These are phyloP conservation scores for Cucumis melo DNA, from an alignment of 306 rosid genomes.

Conservation along the genomic window DNA sequence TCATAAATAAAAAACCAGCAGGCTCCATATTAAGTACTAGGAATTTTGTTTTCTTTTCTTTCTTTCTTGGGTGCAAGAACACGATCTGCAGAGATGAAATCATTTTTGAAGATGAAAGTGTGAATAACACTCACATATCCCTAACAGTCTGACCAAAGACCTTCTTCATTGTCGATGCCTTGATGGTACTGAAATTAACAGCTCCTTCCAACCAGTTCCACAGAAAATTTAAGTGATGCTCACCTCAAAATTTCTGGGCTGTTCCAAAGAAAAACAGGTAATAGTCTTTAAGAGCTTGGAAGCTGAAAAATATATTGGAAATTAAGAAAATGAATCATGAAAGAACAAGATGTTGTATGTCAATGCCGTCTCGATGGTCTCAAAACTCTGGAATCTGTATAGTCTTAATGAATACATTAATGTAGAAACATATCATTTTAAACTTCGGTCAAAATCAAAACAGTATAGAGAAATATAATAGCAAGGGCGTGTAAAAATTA, in stretches of 20 bases:
- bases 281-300: neutral
- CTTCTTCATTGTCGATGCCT: slow-evolving; percentile 62
- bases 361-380: neutral
- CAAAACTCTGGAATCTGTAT: neutral
- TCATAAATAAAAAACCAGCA: neutral
- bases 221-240: slow-evolving; percentile 1
- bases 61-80: neutral
- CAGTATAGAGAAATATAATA: neutral
- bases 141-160: slow-evolving; percentile 90
- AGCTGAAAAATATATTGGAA: neutral
- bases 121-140: slow-evolving; percentile 60
- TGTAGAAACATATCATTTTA: neutral
- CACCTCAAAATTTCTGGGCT: neutral
- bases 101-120: neutral
- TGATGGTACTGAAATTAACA: neutral
- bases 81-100: neutral
- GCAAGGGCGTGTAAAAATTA: neutral
- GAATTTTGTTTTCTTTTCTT: neutral
- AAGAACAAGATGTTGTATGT: neutral
- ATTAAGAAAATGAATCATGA: neutral
- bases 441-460: neutral
- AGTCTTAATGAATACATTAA: neutral
- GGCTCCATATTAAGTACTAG: neutral
- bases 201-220: slow-evolving; percentile 6
- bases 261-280: neutral